Conservation (phyloP, 257 asterid species). For the Petrea volubilis region DNA sequence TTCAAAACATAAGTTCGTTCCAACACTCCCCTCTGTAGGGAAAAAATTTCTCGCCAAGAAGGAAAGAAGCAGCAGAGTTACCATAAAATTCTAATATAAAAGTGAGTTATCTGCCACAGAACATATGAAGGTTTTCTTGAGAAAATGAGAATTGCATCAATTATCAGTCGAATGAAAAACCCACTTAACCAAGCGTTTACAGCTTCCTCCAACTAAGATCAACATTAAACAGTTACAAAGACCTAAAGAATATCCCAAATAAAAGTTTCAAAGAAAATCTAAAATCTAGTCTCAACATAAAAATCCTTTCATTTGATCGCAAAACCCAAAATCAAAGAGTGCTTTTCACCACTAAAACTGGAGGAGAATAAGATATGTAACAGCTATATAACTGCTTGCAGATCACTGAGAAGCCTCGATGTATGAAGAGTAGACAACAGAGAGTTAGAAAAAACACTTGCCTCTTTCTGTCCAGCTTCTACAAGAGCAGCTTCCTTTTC, state of each 20-base stretch:
- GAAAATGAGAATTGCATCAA: not conserved
- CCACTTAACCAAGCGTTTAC: not conserved
- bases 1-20: not conserved
- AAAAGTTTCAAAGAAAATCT: not conserved
- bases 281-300: not conserved
- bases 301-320: not conserved
- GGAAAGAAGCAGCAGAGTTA: not conserved
- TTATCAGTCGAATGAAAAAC: not conserved
- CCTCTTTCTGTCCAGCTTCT: constrained; percentile 59
- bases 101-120: not conserved
- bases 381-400: not conserved
- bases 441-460: constrained; percentile 21
- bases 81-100: not conserved
- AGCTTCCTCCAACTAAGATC: not conserved
- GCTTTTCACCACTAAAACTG: not conserved
- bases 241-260: not conserved
- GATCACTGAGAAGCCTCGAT: not conserved
- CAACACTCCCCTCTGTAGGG: not conserved
- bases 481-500: constrained; percentile 58
- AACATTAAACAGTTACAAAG: not conserved
- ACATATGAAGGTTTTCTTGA: not conserved
- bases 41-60: not conserved
- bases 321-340: not conserved
- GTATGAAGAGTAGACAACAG: not conserved
- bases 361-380: not conserved